A percentile compares a stretch with the other conserved stretches of the same genome.
Conservation (phyloP, 306 rosid genomes). For the Carpinus viminea region DNA sequence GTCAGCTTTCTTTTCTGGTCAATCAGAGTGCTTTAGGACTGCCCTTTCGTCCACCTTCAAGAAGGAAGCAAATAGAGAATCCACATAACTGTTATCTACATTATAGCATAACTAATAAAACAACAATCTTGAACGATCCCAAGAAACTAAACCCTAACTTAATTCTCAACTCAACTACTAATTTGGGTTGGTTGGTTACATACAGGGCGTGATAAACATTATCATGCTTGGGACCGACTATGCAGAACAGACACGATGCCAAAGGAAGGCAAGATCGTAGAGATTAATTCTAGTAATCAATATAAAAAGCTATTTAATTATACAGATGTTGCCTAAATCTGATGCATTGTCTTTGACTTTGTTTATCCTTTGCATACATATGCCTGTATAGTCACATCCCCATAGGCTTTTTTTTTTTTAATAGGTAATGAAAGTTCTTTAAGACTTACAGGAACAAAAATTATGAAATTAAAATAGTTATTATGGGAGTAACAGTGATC, state of each 20-base stretch:
- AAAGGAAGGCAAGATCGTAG: background rate
- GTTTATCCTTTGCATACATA: background rate
- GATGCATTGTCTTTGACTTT: background rate
- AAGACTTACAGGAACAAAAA: background rate
- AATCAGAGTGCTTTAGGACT: slow-evolving; percentile 87
- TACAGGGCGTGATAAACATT: background rate
- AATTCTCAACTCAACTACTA: background rate
- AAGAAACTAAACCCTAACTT: slow-evolving; percentile 5
- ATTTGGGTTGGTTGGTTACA: background rate
- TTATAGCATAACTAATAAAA: background rate
- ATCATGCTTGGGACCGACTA: background rate
- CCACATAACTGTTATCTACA: background rate
- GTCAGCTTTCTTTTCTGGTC: slow-evolving; percentile 99
- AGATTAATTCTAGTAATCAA: background rate
- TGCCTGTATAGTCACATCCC: no score
- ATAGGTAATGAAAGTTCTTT: background rate
- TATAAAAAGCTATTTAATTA: background rate
- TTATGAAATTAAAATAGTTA: background rate
- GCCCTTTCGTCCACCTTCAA: slow-evolving; percentile 95
- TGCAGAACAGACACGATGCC: background rate
- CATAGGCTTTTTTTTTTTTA: background rate
- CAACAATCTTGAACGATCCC: background rate
- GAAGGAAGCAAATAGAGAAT: slow-evolving; percentile 20
- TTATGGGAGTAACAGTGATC: background rate
- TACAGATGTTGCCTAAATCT: background rate